Evolutionary conservation across 2,329 filamentous ascomycete genomes (phyloP).

Genomic region (Pseudocercospora vitis): DNA sequence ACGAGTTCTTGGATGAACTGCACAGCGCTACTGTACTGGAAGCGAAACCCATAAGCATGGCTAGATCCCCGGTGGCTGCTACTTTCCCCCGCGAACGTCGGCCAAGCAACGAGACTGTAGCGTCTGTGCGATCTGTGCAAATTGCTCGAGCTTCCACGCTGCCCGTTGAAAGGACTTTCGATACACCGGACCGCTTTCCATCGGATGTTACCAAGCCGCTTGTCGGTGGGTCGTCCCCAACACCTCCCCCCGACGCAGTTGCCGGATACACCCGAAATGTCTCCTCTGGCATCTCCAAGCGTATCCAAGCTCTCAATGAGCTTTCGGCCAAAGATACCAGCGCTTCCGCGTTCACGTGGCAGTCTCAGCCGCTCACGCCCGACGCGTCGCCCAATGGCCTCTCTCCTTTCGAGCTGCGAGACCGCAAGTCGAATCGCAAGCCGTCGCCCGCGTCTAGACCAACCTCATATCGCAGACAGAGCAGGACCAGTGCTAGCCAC

Average conservation of each 20-base stretch:
- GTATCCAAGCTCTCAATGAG: conserved; percentile 90
- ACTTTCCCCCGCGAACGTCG: conserved; percentile 34
- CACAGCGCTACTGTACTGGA: conserved; percentile 79
- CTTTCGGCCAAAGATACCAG: conserved; percentile 44
- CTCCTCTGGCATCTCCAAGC: conserved; percentile 86
- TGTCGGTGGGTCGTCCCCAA: conserved; percentile 10
- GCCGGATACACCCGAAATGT: conserved; percentile 66
- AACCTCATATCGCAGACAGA: conserved; percentile 25
- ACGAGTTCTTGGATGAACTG: conserved; percentile 67
- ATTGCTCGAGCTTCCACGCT: conserved; percentile 25
- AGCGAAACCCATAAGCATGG: conserved; percentile 76
- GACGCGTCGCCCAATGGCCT: conserved; percentile 18
- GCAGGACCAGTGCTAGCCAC: conserved; percentile 23
- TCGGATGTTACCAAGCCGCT: conserved; percentile 1
- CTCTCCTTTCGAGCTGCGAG: conserved; percentile 8
- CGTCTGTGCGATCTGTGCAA: conserved; percentile 28
- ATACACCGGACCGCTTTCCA: conserved; percentile 3
- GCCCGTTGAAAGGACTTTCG: conserved; percentile 8
- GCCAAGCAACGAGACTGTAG: conserved; percentile 28
- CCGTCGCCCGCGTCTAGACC: conserved; percentile 23
- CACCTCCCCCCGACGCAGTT: conserved; percentile 17
- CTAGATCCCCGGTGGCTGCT: conserved; percentile 66
- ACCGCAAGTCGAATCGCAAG: conserved; percentile 18
- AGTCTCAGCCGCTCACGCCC: conserved; percentile 21
- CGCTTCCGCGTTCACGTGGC: conserved; percentile 19